phyloP scores from a whole-genome alignment of 1,284 basidiomycete genomes.

The Pterulicium gracile region DNA sequence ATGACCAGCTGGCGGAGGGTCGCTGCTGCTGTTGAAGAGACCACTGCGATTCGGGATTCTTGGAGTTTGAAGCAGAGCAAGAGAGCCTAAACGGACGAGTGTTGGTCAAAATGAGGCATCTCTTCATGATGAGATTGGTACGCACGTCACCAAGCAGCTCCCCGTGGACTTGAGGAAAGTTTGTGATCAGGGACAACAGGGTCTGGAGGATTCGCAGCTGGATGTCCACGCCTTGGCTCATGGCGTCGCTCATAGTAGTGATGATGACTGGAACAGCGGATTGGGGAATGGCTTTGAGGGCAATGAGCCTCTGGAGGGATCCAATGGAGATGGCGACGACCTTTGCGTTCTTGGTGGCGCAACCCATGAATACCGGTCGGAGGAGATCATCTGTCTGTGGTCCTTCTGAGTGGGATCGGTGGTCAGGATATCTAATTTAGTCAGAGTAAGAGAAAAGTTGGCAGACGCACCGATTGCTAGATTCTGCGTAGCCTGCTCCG shows the following conservation, averaged over 20 bases:
- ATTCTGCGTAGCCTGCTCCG: slow-evolving; percentile 54
- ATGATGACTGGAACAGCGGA: slow-evolving; percentile 72
- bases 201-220: slow-evolving; percentile 90
- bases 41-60: slow-evolving; percentile 91
- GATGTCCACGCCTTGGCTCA: slow-evolving; percentile 90
- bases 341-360: slow-evolving; percentile 88
- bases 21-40: slow-evolving; percentile 94
- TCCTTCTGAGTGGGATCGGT: slow-evolving; percentile 41
- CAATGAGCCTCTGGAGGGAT: slow-evolving; percentile 85
- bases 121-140: slow-evolving; percentile 10
- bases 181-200: slow-evolving; percentile 80
- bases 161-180: slow-evolving; percentile 75
- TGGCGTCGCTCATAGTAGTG: slow-evolving; percentile 73
- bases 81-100: slow-evolving; percentile 47
- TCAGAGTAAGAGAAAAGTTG: slow-evolving; percentile 5
- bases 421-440: slow-evolving; percentile 4
- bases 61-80: slow-evolving; percentile 91
- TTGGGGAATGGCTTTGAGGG: slow-evolving; percentile 77
- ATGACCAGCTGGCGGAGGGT: slow-evolving; percentile 94
- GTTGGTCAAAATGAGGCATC: slow-evolving; percentile 4
- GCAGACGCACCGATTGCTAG: slow-evolving; percentile 51
- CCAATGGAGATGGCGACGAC: slow-evolving; percentile 88
- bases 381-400: slow-evolving; percentile 76
- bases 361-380: slow-evolving; percentile 87
- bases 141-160: slow-evolving; percentile 70